phyloP scores from a whole-genome alignment of 495 filamentous ascomycete species.

The Bacidia rubella region DNA sequence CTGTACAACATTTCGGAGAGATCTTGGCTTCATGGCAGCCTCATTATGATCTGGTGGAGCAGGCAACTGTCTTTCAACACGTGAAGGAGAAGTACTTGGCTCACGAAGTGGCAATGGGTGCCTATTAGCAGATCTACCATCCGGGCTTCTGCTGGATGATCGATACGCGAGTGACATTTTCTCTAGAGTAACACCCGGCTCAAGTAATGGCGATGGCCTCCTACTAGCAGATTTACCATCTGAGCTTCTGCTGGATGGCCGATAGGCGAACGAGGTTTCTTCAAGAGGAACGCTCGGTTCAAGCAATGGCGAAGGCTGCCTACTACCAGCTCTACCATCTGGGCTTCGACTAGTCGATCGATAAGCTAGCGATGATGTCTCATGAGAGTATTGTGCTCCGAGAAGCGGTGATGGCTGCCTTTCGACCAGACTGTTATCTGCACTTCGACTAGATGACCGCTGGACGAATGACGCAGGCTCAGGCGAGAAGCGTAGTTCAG shows the following conservation, averaged over 20 bases:
- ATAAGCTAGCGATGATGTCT: no score
- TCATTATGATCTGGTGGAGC: background rate
- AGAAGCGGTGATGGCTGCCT: background rate
- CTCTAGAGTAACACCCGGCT: background rate
- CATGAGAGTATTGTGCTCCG: no score
- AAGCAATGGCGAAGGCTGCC: background rate
- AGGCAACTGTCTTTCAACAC: background rate
- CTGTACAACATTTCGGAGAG: slow-evolving; percentile 15
- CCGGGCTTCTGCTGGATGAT: background rate
- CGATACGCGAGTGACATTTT: background rate
- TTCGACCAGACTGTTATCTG: background rate
- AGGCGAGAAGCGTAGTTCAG: background rate
- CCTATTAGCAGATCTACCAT: background rate
- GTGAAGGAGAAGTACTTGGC: background rate
- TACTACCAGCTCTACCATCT: no score
- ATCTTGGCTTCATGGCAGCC: slow-evolving; percentile 5
- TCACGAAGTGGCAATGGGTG: background rate
- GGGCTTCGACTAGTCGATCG: no score
- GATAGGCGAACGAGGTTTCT: background rate
- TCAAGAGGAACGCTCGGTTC: background rate
- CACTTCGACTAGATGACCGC: background rate
- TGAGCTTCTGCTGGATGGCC: no score
- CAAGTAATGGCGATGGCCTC: no score
- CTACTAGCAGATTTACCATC: no score
- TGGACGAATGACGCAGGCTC: background rate